Percentiles rank a stretch among this genome's conserved stretches.
Evolutionary conservation across 2,329 filamentous ascomycete species (phyloP).

Genomic region (Sporothrix sp.): DNA sequence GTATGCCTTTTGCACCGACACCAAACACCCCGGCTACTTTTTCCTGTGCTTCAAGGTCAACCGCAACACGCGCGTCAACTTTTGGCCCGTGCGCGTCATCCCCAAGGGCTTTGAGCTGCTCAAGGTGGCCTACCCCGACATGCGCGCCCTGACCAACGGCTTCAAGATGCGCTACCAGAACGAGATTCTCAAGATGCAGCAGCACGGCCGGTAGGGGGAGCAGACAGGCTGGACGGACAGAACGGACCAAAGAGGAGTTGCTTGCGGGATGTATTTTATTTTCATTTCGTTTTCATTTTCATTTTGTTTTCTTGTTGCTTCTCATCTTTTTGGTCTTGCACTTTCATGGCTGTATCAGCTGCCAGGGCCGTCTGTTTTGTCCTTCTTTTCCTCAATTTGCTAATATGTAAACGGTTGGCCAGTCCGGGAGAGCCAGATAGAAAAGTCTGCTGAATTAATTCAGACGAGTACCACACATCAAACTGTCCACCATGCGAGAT

Average conservation of each 20-base stretch:
- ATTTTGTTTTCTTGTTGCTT: background rate
- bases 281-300: background rate
- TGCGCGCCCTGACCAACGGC: constrained; percentile 90
- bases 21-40: constrained; percentile 89
- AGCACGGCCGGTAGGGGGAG: constrained; percentile 13
- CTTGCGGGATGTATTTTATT: background rate
- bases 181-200: constrained; percentile 52
- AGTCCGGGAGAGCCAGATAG: background rate
- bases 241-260: background rate
- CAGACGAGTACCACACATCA: too few relatives aligned
- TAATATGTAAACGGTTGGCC: constrained; percentile 1
- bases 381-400: background rate
- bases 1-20: constrained; percentile 92
- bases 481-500: too few relatives aligned
- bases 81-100: constrained; percentile 81
- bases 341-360: background rate
- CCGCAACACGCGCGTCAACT: constrained; percentile 58
- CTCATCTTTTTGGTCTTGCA: background rate
- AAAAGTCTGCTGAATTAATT: constrained; percentile 1
- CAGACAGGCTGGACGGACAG: background rate
- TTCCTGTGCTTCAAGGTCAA: constrained; percentile 94
- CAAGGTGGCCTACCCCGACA: constrained; percentile 83
- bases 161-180: constrained; percentile 76
- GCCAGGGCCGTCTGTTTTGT: background rate
- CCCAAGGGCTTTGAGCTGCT: constrained; percentile 89